Percentiles rank a stretch among this genome's conserved stretches.
Conservation (phyloP, 2,329 filamentous ascomycete species). For the Beauveria sp. region DNA sequence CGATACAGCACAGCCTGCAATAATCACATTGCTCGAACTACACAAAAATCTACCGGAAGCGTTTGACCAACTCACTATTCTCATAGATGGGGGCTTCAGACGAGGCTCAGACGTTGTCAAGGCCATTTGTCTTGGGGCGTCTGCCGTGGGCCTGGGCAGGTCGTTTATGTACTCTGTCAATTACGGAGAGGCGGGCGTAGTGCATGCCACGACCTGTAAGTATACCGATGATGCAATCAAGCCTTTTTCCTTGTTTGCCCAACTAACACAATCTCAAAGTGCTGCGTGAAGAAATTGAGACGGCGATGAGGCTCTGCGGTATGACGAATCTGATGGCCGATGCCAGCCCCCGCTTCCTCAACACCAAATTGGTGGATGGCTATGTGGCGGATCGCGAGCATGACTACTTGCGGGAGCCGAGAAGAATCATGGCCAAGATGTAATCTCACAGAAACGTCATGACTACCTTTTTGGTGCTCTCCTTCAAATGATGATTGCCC, state of each 20-base stretch:
- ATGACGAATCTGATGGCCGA: conserved; percentile 15
- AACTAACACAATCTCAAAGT: conserved; percentile 18
- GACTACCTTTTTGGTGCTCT: background rate
- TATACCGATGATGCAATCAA: conserved; percentile 7
- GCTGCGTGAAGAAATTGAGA: conserved; percentile 29
- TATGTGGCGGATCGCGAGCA: conserved; percentile 10
- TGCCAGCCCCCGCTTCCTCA: conserved; percentile 15
- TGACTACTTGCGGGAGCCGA: background rate
- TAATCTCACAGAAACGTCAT: background rate
- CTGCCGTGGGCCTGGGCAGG: conserved; percentile 38
- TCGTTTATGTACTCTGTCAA: conserved; percentile 34
- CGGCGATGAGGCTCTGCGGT: conserved; percentile 28
- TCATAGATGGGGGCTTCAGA: conserved; percentile 35
- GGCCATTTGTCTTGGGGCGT: conserved; percentile 34
- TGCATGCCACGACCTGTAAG: conserved; percentile 31
- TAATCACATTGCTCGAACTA: conserved; percentile 33
- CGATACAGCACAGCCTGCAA: conserved; percentile 30
- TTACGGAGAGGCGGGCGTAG: conserved; percentile 39
- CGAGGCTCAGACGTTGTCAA: conserved; percentile 36
- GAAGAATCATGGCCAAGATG: background rate
- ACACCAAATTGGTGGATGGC: conserved; percentile 19
- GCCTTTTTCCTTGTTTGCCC: background rate
- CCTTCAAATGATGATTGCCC: too few species aligned
- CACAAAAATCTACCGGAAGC: conserved; percentile 31
- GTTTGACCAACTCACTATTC: conserved; percentile 29